phyloP scores from a whole-genome alignment of 345 rosid species.

The Lumnitzera racemosa region DNA sequence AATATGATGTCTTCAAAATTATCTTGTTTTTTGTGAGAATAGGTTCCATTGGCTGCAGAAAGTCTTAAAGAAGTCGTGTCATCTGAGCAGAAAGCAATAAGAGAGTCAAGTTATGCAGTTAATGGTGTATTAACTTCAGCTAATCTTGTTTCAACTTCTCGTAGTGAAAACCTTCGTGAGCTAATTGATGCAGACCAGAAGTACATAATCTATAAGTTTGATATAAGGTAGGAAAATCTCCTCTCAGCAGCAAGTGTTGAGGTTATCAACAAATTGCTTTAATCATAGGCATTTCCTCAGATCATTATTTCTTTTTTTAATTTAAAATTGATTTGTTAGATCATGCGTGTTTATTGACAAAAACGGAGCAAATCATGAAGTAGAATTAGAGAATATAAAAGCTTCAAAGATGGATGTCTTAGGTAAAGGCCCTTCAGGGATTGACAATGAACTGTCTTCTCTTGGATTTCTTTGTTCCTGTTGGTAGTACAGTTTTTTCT shows the following conservation, averaged over 20 bases:
- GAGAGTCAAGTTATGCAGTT: conserved; percentile 44
- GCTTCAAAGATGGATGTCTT: conserved; percentile 50
- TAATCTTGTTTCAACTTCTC: conserved; percentile 40
- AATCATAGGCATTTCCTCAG: no score
- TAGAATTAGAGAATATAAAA: conserved; percentile 52
- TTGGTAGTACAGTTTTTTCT: background rate
- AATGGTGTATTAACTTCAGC: conserved; percentile 62
- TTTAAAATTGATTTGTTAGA: conserved; percentile 15
- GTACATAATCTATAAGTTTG: conserved; percentile 58
- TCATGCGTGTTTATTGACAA: conserved; percentile 64
- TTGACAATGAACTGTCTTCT: conserved; percentile 3
- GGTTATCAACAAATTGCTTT: background rate
- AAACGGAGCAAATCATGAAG: conserved; percentile 44
- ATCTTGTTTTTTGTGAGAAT: conserved; percentile 10
- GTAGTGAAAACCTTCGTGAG: conserved; percentile 52
- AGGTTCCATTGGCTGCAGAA: conserved; percentile 34
- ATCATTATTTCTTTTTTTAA: background rate
- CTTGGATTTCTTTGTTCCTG: background rate
- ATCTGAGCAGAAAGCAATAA: conserved; percentile 37
- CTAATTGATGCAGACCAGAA: conserved; percentile 48
- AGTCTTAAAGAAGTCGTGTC: conserved; percentile 42
- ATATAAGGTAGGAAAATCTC: conserved; percentile 42
- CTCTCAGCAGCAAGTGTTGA: background rate
- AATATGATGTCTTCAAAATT: background rate
- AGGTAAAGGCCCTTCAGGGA: conserved; percentile 25